Base-by-base conservation (phyloP, 192 early-diverging fungal genomes). In the Allomyces javanicus region DNA sequence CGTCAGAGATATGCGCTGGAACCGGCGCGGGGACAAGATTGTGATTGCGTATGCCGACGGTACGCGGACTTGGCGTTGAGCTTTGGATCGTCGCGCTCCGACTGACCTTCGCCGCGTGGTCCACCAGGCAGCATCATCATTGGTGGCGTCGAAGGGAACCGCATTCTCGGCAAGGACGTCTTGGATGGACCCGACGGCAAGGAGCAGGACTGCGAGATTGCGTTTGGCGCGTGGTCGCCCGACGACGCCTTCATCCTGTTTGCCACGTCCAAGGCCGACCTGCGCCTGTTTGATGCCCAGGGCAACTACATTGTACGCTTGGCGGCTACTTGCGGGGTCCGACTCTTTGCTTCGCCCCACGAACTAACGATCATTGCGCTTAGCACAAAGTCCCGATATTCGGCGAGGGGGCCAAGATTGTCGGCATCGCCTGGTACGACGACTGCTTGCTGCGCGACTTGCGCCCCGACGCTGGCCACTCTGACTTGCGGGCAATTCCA, bases 11-110 rank as follows among this genome's bases (percentile, higher is more conserved):
- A 83, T 84, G 78, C 74, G 79, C 25, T 84, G 83, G 83, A 78
- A 78, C 63, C 71, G 69, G 45, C 75, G 77, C 27, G 83, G 83
- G 7, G 63, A 72, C 27, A 73, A 74, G 65, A 84, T 84, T 61
- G 80, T 79, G 65, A 84, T 84, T 64, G 78, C 73, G 22, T 84
- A 84, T 61, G 72, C 78, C 67, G 83, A 84, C 64, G 83, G 82
- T 78, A 69, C 9, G 10, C 27, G 58, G 7, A 62, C 7, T 22
- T 25, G 25, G 25, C 14, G 62, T 19, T 4, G 12, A 58, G n/a
- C 50, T 10, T 58, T 58, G 12, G 12, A 58, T 58, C 17, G 12
- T 21, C 12, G 33, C 7, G 33, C 33, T 40, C 33, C 33, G 7
- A 40, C 33, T 40, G 33, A 40, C 33, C 4, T 40, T 9, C 33